Percentiles rank a stretch among this genome's conserved stretches.
phyloP scores from a whole-genome alignment of 2,329 filamentous ascomycete species.

The Penicillium sp. region DNA sequence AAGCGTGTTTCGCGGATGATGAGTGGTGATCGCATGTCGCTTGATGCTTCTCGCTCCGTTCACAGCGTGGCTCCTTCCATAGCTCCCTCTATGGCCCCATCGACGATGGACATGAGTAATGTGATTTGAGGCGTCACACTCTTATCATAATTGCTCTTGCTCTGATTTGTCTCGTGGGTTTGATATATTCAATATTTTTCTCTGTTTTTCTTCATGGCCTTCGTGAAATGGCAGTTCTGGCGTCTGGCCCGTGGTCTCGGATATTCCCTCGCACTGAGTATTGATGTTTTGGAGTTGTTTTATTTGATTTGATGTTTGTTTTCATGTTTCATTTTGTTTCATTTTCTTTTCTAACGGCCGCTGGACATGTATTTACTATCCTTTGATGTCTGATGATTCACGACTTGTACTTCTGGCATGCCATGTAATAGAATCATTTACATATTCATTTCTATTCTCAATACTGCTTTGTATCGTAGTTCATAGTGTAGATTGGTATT shows the following conservation, averaged over 20 bases:
- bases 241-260: conserved; percentile 12
- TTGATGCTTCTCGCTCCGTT: conserved; percentile 43
- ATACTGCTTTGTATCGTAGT: no score
- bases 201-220: conserved; percentile 7
- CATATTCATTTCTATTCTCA: neutral
- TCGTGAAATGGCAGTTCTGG: conserved; percentile 14
- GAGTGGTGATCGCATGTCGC: conserved; percentile 49
- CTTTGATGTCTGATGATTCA: conserved; percentile 37
- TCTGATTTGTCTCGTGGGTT: neutral
- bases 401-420: conserved; percentile 31
- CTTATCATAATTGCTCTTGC: conserved; percentile 20
- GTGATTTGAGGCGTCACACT: conserved; percentile 51
- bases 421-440: conserved; percentile 28
- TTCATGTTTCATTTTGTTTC: conserved; percentile 15
- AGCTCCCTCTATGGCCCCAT: conserved; percentile 38
- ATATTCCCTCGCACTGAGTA: conserved; percentile 6
- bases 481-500: no score
- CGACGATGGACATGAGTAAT: conserved; percentile 49
- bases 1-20: conserved; percentile 43
- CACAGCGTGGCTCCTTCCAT: conserved; percentile 49
- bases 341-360: conserved; percentile 13
- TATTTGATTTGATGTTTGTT: conserved; percentile 15
- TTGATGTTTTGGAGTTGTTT: conserved; percentile 10
- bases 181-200: neutral
- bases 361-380: conserved; percentile 30